Evolutionary conservation across 2,329 filamentous ascomycete genomes (phyloP), one percentile per base, ranked within the genome.

Genomic region (Pleoardoris graminearum): DNA sequence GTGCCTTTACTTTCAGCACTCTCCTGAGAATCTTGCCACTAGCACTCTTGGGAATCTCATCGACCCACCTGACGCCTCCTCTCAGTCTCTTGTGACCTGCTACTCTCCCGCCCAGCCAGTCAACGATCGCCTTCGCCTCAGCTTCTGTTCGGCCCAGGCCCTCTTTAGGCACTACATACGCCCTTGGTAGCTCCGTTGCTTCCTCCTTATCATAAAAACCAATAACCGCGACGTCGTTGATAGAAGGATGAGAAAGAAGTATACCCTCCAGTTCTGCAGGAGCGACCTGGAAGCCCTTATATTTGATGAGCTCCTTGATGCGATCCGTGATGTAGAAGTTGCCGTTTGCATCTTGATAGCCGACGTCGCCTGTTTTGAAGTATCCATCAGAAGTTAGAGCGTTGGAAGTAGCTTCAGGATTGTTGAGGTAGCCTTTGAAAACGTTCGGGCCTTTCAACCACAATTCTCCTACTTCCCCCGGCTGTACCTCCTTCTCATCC

Each of bases 281-380:
- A 2, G 77, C 73, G 0, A 80, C 77, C 48, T 79, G 77, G 61
- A 79, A 80, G 23, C 75, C 72, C 43, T 75, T 75, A 63, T 75
- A 75, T 57, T 75, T 75, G 62, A 75, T 75, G 45, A 76, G 61
- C 50, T 76, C 73, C 57, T 76, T 76, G 46, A 75, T 69, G 6
- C 91, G 87, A 68, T 97, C 92, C 1, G 92, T 96, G 69, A 96
- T 93, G 77, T 86, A 96, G 65, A 95, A 90, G 67, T 95, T 90
- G 25, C 89, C 89, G 44, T 89, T 80, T 39, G 81, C 77, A 67
- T 96, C 90, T 64, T 89, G 84, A 59, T 89, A 86, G 3, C 90
- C 89, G 22, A 96, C 85, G 65, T 97, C 92, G 1, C 92, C 92
- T 0, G 92, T 96, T 73, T 87, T 92, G 80, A 96, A 96, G 78